Base-by-base conservation (phyloP, 2,329 filamentous ascomycete species). In the Arthrobotrys entomopaga region DNA sequence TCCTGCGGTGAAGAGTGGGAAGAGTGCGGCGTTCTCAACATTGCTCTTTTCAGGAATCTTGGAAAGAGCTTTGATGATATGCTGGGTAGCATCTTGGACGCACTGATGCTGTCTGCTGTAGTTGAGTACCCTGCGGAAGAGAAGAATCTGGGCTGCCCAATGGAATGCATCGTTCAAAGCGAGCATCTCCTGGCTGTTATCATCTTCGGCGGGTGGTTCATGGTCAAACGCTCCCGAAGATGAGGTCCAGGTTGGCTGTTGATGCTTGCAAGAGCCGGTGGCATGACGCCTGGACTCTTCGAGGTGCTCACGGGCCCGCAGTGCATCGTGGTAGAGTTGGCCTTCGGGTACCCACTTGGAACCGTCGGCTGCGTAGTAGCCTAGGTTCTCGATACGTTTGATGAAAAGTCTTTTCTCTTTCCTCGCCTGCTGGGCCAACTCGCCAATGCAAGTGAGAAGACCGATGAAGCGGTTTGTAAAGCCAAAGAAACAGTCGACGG, bases 1-100 rank as follows among this genome's bases (percentile, higher is more conserved):
- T 0, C 91, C 92, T 0, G 91, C 91, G 0, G 90, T 91, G 81
- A 95, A 95, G 82, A 95, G 88, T 0, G 92, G 91, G 77, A 95
- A 93, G 43, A 95, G 81, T 16, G 91, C 82, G 78, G 90, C 92
- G 7, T 87, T 88, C 81, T 94, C 91, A 0, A 91, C 90, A 15
- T 88, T 88, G 29, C 89, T 89, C 4, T 90, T 89, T 11, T 84
- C 82, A 11, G 87, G 83, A 56, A 95, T 87, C 42, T 85, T 86
- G 20, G 84, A 83, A 74, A 94, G 82, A 34, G 88, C 86, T 0
- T 83, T 82, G 26, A 91, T 82, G 52, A 94, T 90, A 74, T 87
- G 85, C 42, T 83, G 81, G 3, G 93, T 87, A 0, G 87, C 86
- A 10, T 83, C 82, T 77, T 89, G 88, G 0, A 95, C 89, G 20